Conservation (phyloP, 768 basidiomycete species). For the Termitomyces sp. region DNA sequence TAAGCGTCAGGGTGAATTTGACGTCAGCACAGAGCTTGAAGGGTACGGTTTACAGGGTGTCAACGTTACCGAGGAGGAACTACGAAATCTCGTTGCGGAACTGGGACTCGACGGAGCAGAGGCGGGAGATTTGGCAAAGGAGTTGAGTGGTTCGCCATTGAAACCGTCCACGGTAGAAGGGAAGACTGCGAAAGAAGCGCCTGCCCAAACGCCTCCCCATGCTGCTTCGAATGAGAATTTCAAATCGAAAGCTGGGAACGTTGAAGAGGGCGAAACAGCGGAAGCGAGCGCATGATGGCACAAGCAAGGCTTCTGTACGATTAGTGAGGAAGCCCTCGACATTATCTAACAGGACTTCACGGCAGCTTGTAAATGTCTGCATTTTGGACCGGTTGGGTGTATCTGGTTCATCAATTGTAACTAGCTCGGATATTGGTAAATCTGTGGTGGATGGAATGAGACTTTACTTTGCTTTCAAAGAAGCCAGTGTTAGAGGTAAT, state of each 20-base stretch:
- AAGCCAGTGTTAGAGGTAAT: no score
- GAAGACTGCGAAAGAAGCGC: background rate
- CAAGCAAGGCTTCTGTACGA: background rate
- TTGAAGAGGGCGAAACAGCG: background rate
- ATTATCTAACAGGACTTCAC: background rate
- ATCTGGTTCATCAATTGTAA: no score
- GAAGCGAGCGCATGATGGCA: background rate
- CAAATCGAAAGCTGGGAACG: background rate
- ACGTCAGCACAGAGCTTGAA: conserved; percentile 64
- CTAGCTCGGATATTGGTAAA: no score
- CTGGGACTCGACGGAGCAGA: conserved; percentile 75
- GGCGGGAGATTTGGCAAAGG: conserved; percentile 72
- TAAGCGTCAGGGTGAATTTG: conserved; percentile 53
- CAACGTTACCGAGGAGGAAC: conserved; percentile 72
- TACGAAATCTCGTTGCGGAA: conserved; percentile 66
- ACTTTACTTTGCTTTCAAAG: no score
- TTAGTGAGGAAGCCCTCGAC: background rate
- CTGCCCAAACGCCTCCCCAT: background rate
- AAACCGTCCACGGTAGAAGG: background rate
- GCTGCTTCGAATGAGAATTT: background rate
- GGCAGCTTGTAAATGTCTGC: conserved; percentile 7
- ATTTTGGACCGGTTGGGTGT: conserved; percentile 20
- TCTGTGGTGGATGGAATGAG: no score
- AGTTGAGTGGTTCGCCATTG: conserved; percentile 35
- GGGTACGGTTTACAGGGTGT: conserved; percentile 77